Evolutionary conservation across 1,139 yeast genomes (phyloP), one percentile per base, ranked within the genome.

Genomic region (Schwanniomyces etchellsii): DNA sequence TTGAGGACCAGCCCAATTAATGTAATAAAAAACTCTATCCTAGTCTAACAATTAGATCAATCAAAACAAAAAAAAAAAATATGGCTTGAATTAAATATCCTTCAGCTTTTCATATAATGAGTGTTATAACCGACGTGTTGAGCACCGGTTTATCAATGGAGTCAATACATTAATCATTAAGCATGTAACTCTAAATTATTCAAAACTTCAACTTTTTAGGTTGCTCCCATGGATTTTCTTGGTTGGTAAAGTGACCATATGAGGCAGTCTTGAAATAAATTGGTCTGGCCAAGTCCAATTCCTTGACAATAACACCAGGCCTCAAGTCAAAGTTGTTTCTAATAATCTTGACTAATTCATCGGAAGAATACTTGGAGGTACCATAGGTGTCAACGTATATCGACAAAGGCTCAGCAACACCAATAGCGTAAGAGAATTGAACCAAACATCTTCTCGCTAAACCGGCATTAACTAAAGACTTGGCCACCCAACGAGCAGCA

Each of bases 401-500:
- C 34, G 96, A 86, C 61, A 93, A 81, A 57, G 99, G 99, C 72
- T 93, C 97, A 53, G 99, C 97, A 53, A 91, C 96, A 83, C 99
- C 99, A 64, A 91, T 91, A 59, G 99, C 99, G 64, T 91, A 91
- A 33, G 98, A 91, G 72, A 88, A 86, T 74, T 91, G 98, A 42
- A 91, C 99, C 56, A 91, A 79, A 43, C 91, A 95, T 74, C 99
- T 88, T 72, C 85, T 84, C 55, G 96, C 95, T 53, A 93, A 77
- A 46, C 94, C 93, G 45, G 98, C 96, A 51, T 76, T 73, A 45
- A 91, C 94, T 55, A 91, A 77, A 38, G 98, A 91, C 76, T 91
- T 91, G 64, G 98, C 98, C 52, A 91, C 96, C 98, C 98, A 93
- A 76, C 98, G 88, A 52, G 98, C 98, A 57, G 98, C 97, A 62